Evolutionary conservation across 1,284 basidiomycete species (phyloP), one percentile per base, ranked within the genome.

Genomic region (Boletellus deceptivus): DNA sequence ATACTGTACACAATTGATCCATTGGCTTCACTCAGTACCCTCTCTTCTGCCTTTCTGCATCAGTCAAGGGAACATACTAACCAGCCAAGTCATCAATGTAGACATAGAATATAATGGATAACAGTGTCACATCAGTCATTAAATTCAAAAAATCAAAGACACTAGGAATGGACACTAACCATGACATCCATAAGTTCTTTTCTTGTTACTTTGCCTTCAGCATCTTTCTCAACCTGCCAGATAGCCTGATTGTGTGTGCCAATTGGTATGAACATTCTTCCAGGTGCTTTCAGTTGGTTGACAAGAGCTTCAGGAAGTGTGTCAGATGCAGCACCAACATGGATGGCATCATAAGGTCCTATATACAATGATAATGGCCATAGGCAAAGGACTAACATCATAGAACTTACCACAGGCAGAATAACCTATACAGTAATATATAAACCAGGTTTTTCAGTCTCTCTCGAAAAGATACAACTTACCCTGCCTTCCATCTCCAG

Each of bases 211-310:
- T 76, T 75, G 0, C 95, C 95, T 0, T 84, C 54, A 31, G 62
- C 72, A 56, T 89, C 85, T 68, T 98, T 97, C 65, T 95, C 92
- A 9, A 95, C 75, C 61, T 90, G 83, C 62, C 81, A 74, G 45
- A 96, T 83, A 49, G 78, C 68, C 70, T 94, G 84, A 29, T 55
- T 58, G 29, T 70, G 61, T 1, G 76, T 79, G 6, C 93, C 93
- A 7, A 98, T 87, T 1, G 95, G 95, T 47, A 98, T 90, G 71
- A 98, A 96, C 87, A 98, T 92, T 45, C 92, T 75, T 2, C 96
- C 96, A 0, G 93, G 93, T 2, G 71, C 69, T 13, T 87, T 89
- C 4, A 98, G 84, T 68, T 96, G 89, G 13, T 91, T 81, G 24
- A 98, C 67, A 0, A 98, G 78, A 0, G 78, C 67, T 33, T 81